These are phyloP conservation scores for Hymenoscyphus salicellus DNA, from an alignment of 2,329 filamentous ascomycete genomes.

Conservation along the genomic window DNA sequence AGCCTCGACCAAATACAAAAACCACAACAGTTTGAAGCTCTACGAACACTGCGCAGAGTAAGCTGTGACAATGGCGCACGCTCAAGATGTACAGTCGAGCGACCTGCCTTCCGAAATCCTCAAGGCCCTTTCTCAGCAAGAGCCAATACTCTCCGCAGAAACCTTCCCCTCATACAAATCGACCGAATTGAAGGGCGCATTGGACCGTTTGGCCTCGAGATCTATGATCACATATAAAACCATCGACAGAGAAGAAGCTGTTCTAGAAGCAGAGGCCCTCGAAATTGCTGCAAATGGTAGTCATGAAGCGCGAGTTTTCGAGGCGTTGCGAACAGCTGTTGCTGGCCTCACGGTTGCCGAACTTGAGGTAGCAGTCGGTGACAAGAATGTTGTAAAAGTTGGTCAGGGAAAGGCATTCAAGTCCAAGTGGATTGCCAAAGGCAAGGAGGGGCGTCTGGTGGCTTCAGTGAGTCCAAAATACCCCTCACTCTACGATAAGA, in stretches of 20 bases:
- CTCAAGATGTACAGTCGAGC: constrained; percentile 38
- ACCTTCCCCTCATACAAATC: constrained; percentile 66
- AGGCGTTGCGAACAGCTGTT: constrained; percentile 66
- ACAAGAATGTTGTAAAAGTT: constrained; percentile 72
- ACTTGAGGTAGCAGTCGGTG: constrained; percentile 65
- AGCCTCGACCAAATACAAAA: not conserved
- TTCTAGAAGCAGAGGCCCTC: constrained; percentile 72
- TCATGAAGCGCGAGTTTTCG: constrained; percentile 79
- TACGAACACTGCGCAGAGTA: constrained; percentile 16
- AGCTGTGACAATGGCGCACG: constrained; percentile 42
- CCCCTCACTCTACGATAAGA: not conserved
- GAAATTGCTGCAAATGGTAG: constrained; percentile 71
- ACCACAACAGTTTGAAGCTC: constrained; percentile 7
- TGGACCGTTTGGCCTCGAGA: constrained; percentile 80
- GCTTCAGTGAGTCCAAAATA: constrained; percentile 44
- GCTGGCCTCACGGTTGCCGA: constrained; percentile 81
- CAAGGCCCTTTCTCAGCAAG: constrained; percentile 59
- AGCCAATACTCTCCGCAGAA: constrained; percentile 65
- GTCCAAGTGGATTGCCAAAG: constrained; percentile 67
- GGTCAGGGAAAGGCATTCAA: constrained; percentile 96
- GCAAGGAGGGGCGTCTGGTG: constrained; percentile 54
- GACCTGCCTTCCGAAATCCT: constrained; percentile 66
- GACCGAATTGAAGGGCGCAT: constrained; percentile 74
- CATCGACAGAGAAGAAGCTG: constrained; percentile 72
- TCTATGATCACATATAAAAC: constrained; percentile 86